Base-by-base conservation (phyloP, 331 rosid genomes). In the Malus hybrid region DNA sequence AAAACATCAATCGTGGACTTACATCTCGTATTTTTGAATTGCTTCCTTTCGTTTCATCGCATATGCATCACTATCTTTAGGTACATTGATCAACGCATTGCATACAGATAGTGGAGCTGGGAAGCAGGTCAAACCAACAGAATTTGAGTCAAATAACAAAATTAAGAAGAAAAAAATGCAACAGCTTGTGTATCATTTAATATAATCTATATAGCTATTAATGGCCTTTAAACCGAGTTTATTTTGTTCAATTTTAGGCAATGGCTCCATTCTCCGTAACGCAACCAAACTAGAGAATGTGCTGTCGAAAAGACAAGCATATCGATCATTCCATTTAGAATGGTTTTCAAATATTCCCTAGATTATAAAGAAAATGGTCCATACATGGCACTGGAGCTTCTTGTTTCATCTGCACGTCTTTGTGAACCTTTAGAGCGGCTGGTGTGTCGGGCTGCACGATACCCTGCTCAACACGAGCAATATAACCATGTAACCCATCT, bases 1-100 rank as follows among this genome's bases (percentile, higher is more conserved):
- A 56, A 66, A 48, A 63, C 50, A 28, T 61, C 34, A 22, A 24
- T 31, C 46, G 33, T 67, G 64, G 44, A 80, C 97, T 81, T 86
- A 90, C 99, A 95, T 85, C 86, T 90, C 86, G 64, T 84, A 95
- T 85, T 92, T 95, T 28, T 83, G 90, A 72, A 83, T 80, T 15
- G 97, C 99, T 86, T 94, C 99, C 65, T 83, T 87, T 75, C 90
- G 91, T 87, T 94, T 92, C 63, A 88, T 85, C 80, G 83, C 18
- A 85, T 65, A 90, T 57, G 80, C 69, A 3, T 90, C 97, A 10
- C 93, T 87, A 46, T 95, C 97, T 83, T 89, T 88, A 15, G 97
- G 96, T 46, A 84, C 70, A 75, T 85, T 86, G 79, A 60, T 77
- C n/a, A 78, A 28, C 36, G 87, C 60, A 82, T 83, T 84, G 68